Evolutionary conservation across 2,329 filamentous ascomycete species (phyloP), one percentile per base, ranked within the genome.

Genomic region (Aspergillus versicolor): DNA sequence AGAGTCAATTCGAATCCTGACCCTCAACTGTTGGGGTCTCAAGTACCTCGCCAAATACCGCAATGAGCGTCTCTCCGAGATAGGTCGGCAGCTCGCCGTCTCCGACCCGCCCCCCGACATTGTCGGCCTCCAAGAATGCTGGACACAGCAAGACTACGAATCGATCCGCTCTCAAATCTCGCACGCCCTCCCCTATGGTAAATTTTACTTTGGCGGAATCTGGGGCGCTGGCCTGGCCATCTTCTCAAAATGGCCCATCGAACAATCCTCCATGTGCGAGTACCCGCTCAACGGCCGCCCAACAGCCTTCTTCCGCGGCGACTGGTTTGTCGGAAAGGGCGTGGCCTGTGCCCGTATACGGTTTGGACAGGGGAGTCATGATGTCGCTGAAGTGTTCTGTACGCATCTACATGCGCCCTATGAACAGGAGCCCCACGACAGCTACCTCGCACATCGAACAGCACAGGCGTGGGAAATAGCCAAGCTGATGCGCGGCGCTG

Each of bases 261-360:
- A 91, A 67, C 90, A 96, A 77, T 92, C 88, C 73, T 87, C 83
- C 67, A 96, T 97, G 91, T 82, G 86, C 64, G 82, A 81, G 3
- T 99, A 97, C 71, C 86, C 91, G n/a, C 82, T 99, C 52, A 97
- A 96, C 73, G 94, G 94, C 17, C 84, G 93, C 17, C 94, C 94
- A 5, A 93, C 92, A 9, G 93, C 93, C 4, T 96, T 97, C 75
- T 97, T 89, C 77, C 83, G 93, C 59, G 94, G 94, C 11, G 93
- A 97, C 74, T 97, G 93, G 91, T 97, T 87, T 70, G 92, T 97
- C 9, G 94, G 94, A 0, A 97, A 97, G 73, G 94, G 94, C 15
- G 87, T 97, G 42, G 94, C 93, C 6, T 89, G 85, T 69, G 93
- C 93, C 2, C 84, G 84, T 61, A 88, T 97, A 64, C 81, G 89